Percentiles rank a stretch among this genome's conserved stretches.
Evolutionary conservation across 2,329 filamentous ascomycete genomes (phyloP).

Genomic region (Huntiella abstrusa): DNA sequence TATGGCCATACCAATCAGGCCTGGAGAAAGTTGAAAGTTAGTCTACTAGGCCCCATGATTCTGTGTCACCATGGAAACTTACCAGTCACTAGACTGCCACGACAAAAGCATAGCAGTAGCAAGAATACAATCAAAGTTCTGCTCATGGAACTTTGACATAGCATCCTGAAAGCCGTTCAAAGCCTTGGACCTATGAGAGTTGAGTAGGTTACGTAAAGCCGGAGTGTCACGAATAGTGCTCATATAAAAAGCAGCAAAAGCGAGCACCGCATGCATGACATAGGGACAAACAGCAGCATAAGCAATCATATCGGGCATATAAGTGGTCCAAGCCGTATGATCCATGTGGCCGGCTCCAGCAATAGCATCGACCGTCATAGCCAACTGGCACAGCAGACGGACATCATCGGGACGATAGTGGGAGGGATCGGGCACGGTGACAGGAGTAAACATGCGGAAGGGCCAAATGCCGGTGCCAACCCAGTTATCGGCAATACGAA

Average conservation of each 20-base stretch:
- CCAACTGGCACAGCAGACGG: constrained; percentile 77
- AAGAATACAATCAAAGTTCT: constrained; percentile 78
- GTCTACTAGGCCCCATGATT: constrained; percentile 12
- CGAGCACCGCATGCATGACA: constrained; percentile 84
- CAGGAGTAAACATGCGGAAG: constrained; percentile 63
- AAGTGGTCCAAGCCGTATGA: constrained; percentile 81
- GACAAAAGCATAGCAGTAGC: constrained; percentile 82
- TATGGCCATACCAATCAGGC: constrained; percentile 81
- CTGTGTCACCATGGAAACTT: constrained; percentile 20
- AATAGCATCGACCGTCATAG: constrained; percentile 69
- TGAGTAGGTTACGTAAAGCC: constrained; percentile 72
- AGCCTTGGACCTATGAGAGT: constrained; percentile 71
- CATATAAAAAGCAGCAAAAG: constrained; percentile 87
- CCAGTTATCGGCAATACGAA: constrained; percentile 67
- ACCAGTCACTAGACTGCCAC: constrained; percentile 96
- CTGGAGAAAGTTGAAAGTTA: constrained; percentile 29
- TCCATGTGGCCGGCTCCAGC: constrained; percentile 57
- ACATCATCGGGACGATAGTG: constrained; percentile 57
- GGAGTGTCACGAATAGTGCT: constrained; percentile 75
- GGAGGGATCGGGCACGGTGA: constrained; percentile 55
- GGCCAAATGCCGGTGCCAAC: constrained; percentile 58
- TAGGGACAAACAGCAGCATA: constrained; percentile 68
- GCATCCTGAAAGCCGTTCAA: constrained; percentile 77
- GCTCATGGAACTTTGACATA: constrained; percentile 64
- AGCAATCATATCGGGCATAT: constrained; percentile 63